Evolutionary conservation across 805 yeast genomes (phyloP).

Genomic region (Cyberlindnera mississippiensis): DNA sequence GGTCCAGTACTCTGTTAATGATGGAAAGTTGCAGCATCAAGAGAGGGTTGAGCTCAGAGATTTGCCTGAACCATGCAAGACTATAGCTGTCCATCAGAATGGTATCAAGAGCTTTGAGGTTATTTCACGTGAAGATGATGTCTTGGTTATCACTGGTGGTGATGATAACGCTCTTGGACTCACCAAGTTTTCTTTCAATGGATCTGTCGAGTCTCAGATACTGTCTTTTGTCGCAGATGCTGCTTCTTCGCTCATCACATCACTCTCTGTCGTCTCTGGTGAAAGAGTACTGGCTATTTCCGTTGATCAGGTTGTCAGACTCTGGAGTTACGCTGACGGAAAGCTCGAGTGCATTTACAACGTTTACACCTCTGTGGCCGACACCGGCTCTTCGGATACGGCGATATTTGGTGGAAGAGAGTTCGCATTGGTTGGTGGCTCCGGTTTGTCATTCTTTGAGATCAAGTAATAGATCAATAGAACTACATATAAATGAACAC

Average conservation of each 20-base stretch:
- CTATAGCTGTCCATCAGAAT: slow-evolving; percentile 72
- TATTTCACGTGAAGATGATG: slow-evolving; percentile 14
- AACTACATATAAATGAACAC: not conserved
- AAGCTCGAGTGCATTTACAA: slow-evolving; percentile 34
- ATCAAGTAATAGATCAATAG: slow-evolving; percentile 13
- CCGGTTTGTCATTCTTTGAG: slow-evolving; percentile 65
- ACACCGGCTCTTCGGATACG: slow-evolving; percentile 71
- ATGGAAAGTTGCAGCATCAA: slow-evolving; percentile 7
- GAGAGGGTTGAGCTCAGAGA: not conserved
- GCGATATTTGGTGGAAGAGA: slow-evolving; percentile 26
- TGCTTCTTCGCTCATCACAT: slow-evolving; percentile 85
- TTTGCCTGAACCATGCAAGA: slow-evolving; percentile 30
- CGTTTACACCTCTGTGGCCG: slow-evolving; percentile 79
- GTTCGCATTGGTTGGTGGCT: slow-evolving; percentile 65
- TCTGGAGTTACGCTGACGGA: slow-evolving; percentile 47
- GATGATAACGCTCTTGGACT: slow-evolving; percentile 78
- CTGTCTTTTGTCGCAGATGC: slow-evolving; percentile 46
- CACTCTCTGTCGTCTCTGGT: slow-evolving; percentile 38
- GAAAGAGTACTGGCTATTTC: slow-evolving; percentile 56
- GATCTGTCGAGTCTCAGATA: slow-evolving; percentile 24
- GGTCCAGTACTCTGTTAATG: slow-evolving; percentile 21
- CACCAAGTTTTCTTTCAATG: slow-evolving; percentile 32
- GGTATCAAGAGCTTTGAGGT: slow-evolving; percentile 66
- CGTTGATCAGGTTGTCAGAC: slow-evolving; percentile 74
- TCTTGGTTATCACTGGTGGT: slow-evolving; percentile 71